Evolutionary conservation across 192 early-diverging fungal genomes (phyloP), one percentile per base, ranked within the genome.

Genomic region (Spizellomyces punctatus): DNA sequence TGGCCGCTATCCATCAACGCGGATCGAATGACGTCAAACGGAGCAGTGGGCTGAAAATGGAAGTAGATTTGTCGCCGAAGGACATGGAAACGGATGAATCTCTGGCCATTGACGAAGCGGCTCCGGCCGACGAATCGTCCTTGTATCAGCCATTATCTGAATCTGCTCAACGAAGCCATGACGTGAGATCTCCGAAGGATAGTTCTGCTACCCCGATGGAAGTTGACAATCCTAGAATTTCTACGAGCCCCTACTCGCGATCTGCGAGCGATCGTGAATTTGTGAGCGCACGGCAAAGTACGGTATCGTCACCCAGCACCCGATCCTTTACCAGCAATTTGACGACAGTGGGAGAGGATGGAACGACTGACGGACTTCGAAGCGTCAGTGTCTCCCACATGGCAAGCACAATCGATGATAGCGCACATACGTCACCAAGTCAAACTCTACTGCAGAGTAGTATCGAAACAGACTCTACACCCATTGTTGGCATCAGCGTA

Each of bases 1-100:
- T 86, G 8, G 84, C 79, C 5, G 74, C 82, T 4, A 76, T 82
- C 5, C 78, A 83, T 61, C 74, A 76, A 63, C 67, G 76, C n/a
- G 67, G 66, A 36, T 67, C 73, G 21, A 76, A 79, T 21, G 63
- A 49, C 6, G 55, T 67, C 14, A 43, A 71, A 49, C 50, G 67
- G 27, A 75, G 64, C 46, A 57, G 60, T 12, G 63, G 52, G 36
- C 47, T 49, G 27, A 36, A 9, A 62, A 14, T 42, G 59, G 59
- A 61, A 14, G 14, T 22, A 12, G 16, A 12, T 22, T 16, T 17
- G 46, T 21, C 21, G 63, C 36, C 9, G 27, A 17, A 16, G 27
- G 64, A 42, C 6, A 55, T 21, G 43, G 67, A 16, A 21, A 67
- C 64, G 43, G 17, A 17, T 17, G 14, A 22, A 69, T 69, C n/a